Evolutionary conservation across 768 basidiomycete genomes (phyloP).

Genomic region (Lactarius vividus): DNA sequence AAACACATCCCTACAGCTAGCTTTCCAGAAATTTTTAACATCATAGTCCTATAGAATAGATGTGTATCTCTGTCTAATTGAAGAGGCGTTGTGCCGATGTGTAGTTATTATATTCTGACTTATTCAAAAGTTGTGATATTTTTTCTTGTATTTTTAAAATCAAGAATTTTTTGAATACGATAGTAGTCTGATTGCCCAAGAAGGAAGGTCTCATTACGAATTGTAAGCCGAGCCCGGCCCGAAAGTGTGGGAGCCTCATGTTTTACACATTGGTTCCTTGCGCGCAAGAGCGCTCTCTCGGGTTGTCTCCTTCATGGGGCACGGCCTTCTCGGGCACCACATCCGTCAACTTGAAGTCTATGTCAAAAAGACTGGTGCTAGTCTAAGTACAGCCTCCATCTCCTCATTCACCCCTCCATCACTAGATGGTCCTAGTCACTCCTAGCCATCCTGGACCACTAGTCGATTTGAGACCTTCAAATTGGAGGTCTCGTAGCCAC

Average conservation of each 20-base stretch:
- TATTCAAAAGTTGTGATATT: too few relatives aligned
- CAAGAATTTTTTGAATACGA: too few relatives aligned
- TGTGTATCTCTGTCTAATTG: too few relatives aligned
- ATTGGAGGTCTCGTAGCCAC: not conserved
- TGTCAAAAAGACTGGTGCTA: not conserved
- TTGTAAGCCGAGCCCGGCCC: not conserved
- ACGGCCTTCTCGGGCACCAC: not conserved
- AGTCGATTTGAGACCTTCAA: not conserved
- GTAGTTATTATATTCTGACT: too few relatives aligned
- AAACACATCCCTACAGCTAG: too few relatives aligned
- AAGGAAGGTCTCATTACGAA: not conserved
- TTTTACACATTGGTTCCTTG: not conserved
- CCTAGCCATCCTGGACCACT: not conserved
- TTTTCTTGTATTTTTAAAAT: too few relatives aligned
- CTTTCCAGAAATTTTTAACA: too few relatives aligned
- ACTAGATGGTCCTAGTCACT: not conserved
- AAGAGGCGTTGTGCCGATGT: too few relatives aligned
- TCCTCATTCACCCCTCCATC: not conserved
- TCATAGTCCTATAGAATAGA: too few relatives aligned
- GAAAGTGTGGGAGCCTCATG: not conserved
- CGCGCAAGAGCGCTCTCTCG: too few relatives aligned
- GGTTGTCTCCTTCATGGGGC: not conserved
- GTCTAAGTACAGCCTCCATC: not conserved
- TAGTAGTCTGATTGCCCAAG: not conserved
- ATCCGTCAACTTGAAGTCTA: not conserved